A percentile compares a stretch with the other conserved stretches of the same genome.
phyloP scores from a whole-genome alignment of 148 eudicot species.

The Dysphania ambrosioides region DNA sequence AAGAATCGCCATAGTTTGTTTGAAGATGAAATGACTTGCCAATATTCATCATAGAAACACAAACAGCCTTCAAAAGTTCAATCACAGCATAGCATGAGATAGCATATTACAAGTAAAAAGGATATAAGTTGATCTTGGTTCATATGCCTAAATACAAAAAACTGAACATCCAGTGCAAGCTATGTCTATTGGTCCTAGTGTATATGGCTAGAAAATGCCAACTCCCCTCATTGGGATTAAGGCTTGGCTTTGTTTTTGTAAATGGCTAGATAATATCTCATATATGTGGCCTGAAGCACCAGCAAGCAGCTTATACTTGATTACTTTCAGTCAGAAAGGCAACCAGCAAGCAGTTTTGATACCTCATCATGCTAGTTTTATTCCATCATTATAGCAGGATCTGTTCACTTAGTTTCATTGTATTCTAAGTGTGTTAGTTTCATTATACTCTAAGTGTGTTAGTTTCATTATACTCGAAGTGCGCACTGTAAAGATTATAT shows the following conservation, averaged over 20 bases:
- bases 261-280: neutral
- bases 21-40: constrained; percentile 41
- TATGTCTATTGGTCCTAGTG: neutral
- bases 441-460: neutral
- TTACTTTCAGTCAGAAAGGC: neutral
- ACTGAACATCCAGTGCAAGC: neutral
- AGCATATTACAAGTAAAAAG: constrained; percentile 1
- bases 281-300: neutral
- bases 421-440: no score
- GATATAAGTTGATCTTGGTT: neutral
- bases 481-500: neutral
- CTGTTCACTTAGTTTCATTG: neutral
- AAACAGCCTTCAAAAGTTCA: constrained; percentile 54
- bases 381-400: neutral
- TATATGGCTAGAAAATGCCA: neutral
- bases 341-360: neutral
- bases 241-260: no score
- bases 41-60: constrained; percentile 57
- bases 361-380: neutral
- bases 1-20: constrained; percentile 27
- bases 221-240: no score
- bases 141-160: neutral
- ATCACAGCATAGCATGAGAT: constrained; percentile 6
- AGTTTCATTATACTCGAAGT: no score
- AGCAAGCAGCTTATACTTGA: neutral